Percentiles rank a stretch among this genome's conserved stretches.
Conservation (phyloP, 371 early-diverging fungal species). For the Circinella minor region DNA sequence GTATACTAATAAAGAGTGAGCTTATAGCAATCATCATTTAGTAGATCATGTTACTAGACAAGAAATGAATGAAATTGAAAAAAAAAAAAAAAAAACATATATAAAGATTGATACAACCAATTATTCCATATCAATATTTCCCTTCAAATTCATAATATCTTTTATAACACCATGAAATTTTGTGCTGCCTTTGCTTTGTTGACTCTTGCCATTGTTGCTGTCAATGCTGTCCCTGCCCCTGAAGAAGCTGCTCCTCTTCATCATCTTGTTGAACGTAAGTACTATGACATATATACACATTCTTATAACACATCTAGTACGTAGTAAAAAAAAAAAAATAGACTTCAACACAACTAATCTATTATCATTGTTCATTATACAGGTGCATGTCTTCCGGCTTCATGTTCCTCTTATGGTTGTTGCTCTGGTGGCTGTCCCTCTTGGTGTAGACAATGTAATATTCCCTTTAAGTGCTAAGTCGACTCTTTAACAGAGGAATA, state of each 20-base stretch:
- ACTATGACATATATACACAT: no score
- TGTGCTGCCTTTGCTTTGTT: not conserved
- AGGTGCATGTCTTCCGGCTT: slow-evolving; percentile 7
- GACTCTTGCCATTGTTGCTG: not conserved
- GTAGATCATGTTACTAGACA: no score
- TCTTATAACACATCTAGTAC: no score
- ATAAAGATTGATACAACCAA: no score
- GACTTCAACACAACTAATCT: not conserved
- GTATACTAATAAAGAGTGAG: no score
- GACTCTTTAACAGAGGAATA: no score
- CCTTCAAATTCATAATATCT: not conserved
- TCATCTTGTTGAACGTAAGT: slow-evolving; percentile 11
- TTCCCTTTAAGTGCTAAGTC: slow-evolving; percentile 3
- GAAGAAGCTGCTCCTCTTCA: not conserved
- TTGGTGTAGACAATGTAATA: slow-evolving; percentile 10
- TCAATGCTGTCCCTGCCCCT: not conserved
- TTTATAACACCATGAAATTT: not conserved
- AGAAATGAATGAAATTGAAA: no score
- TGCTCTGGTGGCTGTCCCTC: slow-evolving; percentile 15
- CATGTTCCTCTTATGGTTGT: not conserved
- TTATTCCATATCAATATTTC: no score
- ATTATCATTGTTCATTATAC: no score
- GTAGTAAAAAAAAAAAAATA: no score
- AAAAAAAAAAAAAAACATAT: no score
- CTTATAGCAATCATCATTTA: no score